Conservation (phyloP, 2,329 filamentous ascomycete genomes). For the Botrytis medusae region DNA sequence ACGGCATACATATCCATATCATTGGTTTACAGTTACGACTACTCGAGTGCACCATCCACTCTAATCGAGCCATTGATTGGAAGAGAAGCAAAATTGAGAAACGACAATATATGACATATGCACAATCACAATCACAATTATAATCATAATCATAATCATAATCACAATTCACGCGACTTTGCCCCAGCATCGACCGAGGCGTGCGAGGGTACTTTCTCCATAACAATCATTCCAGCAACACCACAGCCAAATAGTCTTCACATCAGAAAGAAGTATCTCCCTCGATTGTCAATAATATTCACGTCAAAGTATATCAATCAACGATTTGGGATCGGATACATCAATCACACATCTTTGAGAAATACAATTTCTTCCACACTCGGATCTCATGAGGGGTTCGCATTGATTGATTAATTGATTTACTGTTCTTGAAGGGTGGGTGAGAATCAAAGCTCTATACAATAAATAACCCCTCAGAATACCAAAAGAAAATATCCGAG, state of each 20-base stretch:
- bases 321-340: not conserved
- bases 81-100: not conserved
- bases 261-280: not conserved
- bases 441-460: not conserved
- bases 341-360: not conserved
- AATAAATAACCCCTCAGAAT: not conserved
- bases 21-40: not conserved
- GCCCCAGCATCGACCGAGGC: not conserved
- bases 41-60: not conserved
- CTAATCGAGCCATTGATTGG: constrained; percentile 4
- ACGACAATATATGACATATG: constrained; percentile 3
- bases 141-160: not conserved
- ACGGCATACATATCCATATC: not conserved
- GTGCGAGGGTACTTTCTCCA: not conserved
- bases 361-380: not conserved
- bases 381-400: not conserved
- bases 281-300: not conserved
- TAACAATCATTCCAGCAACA: not conserved
- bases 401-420: not conserved
- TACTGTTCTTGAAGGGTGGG: not conserved
- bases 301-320: not conserved
- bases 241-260: constrained; percentile 2
- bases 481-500: not conserved
- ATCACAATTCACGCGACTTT: not conserved
- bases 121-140: not conserved